Percentiles rank a stretch among this genome's conserved stretches.
Conservation (phyloP, 371 early-diverging fungal genomes). For the Circinella umbellata region DNA sequence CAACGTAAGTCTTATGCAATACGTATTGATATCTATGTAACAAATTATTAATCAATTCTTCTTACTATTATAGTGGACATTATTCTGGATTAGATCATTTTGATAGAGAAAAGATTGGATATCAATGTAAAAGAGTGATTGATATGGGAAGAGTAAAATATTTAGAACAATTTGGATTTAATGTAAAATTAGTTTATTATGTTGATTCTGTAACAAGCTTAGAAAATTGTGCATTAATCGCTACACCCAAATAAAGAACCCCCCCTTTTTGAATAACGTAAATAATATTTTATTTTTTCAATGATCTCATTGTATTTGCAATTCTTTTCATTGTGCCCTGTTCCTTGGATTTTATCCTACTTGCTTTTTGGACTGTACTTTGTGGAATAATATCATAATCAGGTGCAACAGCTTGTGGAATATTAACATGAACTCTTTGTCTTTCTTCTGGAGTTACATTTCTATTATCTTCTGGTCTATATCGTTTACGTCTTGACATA, state of each 20-base stretch:
- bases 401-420: conserved; percentile 53
- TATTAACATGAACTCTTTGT: conserved; percentile 40
- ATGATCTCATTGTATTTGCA: conserved; percentile 18
- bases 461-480: conserved; percentile 32
- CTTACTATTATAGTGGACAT: conserved; percentile 55
- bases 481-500: conserved; percentile 34
- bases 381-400: conserved; percentile 58
- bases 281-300: conserved; percentile 18
- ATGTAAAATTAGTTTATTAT: conserved; percentile 70
- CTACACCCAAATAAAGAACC: conserved; percentile 44
- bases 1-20: conserved; percentile 41
- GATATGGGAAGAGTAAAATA: conserved; percentile 71
- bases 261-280: no score
- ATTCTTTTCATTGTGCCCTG: conserved; percentile 16
- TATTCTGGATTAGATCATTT: conserved; percentile 64
- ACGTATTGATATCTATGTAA: background rate
- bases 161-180: conserved; percentile 57
- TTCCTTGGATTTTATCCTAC: conserved; percentile 25
- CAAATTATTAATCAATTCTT: background rate
- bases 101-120: conserved; percentile 71
- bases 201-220: conserved; percentile 64
- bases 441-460: conserved; percentile 11
- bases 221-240: conserved; percentile 78
- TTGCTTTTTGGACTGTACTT: conserved; percentile 42
- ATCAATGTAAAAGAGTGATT: conserved; percentile 75